Base-by-base conservation (phyloP, 345 rosid genomes). In the Raphanus raphanistrum region DNA sequence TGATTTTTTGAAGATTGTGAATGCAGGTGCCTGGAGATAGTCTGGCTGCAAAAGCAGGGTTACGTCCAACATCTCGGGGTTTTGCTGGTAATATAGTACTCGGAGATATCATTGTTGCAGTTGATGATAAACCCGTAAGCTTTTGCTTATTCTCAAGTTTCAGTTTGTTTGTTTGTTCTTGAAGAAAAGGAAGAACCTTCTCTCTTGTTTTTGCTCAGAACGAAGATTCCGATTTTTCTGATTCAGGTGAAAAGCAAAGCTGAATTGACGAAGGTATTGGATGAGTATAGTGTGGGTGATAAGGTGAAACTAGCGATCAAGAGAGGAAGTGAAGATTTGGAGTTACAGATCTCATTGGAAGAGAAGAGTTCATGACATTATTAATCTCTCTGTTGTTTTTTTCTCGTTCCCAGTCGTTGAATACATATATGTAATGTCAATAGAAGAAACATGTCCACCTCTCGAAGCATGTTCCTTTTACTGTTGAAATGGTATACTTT, bases 1-100 rank as follows among this genome's bases (percentile, higher is more conserved):
- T 84, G 87, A 75, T 83, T 75, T 75, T 85, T 10, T 88, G 83
- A 76, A 68, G 6, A 5, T 36, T 63, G 71, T 76, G 66, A 29
- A 63, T 68, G 70, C 60, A 94, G 97, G 95, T 94, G 74, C 92
- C 95, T 6, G 85, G 74, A 68, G 84, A 90, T 79, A 84, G 97
- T 73, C 29, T 80, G 12, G 97, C 95, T 17, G 95, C 88, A 11
- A 92, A 88, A 81, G 92, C 87, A 28, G 98, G 97, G 32, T 60
- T 94, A 71, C 84, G 71, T 71, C 90, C 97, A 17, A 89, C 97
- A 4, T 84, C 91, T 7, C 82, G 98, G 70, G 98, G 97, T 31
- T 92, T 90, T 75, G 90, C 97, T 48, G 98, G 98, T 73, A 92
- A 87, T 33, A 92, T 94, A 54, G 41, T 90, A 7, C 92, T 92